Percentiles rank a stretch among this genome's conserved stretches.
phyloP scores from a whole-genome alignment of 2,329 filamentous ascomycete species.

The Cercospora zeina region DNA sequence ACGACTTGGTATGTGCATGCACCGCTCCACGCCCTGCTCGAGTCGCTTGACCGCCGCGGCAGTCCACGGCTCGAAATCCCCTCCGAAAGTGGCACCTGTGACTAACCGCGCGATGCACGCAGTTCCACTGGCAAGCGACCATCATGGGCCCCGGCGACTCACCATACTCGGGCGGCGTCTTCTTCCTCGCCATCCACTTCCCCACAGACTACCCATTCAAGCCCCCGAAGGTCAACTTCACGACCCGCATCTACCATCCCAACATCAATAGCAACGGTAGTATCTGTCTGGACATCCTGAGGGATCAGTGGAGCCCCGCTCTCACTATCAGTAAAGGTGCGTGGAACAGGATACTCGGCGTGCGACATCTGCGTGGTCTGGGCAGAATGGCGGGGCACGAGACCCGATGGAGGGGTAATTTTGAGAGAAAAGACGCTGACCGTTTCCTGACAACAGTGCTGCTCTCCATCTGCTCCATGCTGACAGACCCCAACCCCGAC shows the following conservation, averaged over 20 bases:
- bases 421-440: conserved; percentile 29
- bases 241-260: conserved; percentile 98
- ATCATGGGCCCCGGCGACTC: conserved; percentile 99
- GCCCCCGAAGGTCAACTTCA: conserved; percentile 99
- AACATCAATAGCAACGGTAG: conserved; percentile 99
- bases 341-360: conserved; percentile 5
- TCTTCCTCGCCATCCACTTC: conserved; percentile 99
- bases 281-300: conserved; percentile 96
- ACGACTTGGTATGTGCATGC: conserved; percentile 81
- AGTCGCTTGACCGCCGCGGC: conserved; percentile 18
- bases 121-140: conserved; percentile 99
- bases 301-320: conserved; percentile 98
- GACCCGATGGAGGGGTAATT: conserved; percentile 26
- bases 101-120: conserved; percentile 28
- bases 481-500: conserved; percentile 98
- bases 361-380: neutral
- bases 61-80: conserved; percentile 12
- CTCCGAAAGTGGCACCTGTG: conserved; percentile 16
- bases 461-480: conserved; percentile 98
- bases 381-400: conserved; percentile 8
- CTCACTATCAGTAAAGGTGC: conserved; percentile 97
- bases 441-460: conserved; percentile 62
- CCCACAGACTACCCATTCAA: conserved; percentile 99
- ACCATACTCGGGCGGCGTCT: conserved; percentile 96
- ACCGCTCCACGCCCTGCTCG: conserved; percentile 16